phyloP scores from a whole-genome alignment of 2,329 filamentous ascomycete genomes.

The Hypoxylon rubiginosum region DNA sequence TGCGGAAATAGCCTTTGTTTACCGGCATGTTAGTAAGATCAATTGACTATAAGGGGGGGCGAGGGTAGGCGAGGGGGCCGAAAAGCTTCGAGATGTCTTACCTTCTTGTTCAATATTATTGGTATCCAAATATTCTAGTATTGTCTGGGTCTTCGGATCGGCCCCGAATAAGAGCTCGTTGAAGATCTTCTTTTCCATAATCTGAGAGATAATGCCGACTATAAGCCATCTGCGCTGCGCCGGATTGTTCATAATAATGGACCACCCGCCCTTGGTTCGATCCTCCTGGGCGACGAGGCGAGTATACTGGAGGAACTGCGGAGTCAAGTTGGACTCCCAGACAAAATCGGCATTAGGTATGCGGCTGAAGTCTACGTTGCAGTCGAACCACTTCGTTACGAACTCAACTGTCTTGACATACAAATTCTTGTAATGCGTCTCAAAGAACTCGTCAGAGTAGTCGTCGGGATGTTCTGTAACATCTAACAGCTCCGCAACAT shows the following conservation, averaged over 20 bases:
- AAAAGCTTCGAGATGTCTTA: constrained; percentile 36
- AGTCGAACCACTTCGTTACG: constrained; percentile 28
- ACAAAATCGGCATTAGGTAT: constrained; percentile 28
- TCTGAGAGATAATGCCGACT: constrained; percentile 54
- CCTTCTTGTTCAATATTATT: constrained; percentile 53
- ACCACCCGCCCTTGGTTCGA: constrained; percentile 52
- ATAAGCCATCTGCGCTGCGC: constrained; percentile 53
- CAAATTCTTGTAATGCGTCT: constrained; percentile 47
- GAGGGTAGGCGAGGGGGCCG: no score
- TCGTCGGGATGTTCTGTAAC: constrained; percentile 38
- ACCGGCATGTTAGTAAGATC: constrained; percentile 1
- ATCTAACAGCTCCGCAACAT: constrained; percentile 41
- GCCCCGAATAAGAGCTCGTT: constrained; percentile 58
- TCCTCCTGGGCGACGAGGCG: constrained; percentile 54
- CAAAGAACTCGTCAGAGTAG: constrained; percentile 46
- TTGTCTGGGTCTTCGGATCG: constrained; percentile 37
- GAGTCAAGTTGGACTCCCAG: constrained; percentile 47
- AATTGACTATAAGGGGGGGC: not conserved
- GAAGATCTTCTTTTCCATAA: constrained; percentile 57
- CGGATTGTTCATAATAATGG: constrained; percentile 50
- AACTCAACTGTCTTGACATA: constrained; percentile 41
- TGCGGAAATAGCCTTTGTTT: constrained; percentile 54
- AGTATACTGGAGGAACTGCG: constrained; percentile 54
- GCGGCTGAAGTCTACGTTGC: constrained; percentile 39
- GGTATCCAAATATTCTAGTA: constrained; percentile 51